Evolutionary conservation across 2,329 filamentous ascomycete genomes (phyloP).

Genomic region (Phialophora verrucosa): DNA sequence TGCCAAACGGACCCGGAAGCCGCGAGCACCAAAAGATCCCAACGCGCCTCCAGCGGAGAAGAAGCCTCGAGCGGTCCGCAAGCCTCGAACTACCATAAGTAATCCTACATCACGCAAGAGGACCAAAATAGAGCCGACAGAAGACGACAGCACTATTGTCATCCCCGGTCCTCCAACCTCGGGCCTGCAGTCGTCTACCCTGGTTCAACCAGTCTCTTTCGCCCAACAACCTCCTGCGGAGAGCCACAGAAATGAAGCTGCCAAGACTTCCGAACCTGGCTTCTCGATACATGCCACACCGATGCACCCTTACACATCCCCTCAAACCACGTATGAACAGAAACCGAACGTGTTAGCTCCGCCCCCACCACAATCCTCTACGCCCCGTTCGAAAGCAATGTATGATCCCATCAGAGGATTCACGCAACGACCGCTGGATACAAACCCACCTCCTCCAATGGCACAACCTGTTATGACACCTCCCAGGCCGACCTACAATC

Average conservation of each 20-base stretch:
- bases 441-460: slow-evolving; percentile 61
- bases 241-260: slow-evolving; percentile 22
- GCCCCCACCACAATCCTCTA: slow-evolving; percentile 37
- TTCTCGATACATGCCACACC: slow-evolving; percentile 43
- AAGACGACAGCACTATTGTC: slow-evolving; percentile 26
- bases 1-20: slow-evolving; percentile 45
- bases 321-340: slow-evolving; percentile 50
- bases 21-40: slow-evolving; percentile 42
- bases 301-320: slow-evolving; percentile 35
- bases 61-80: slow-evolving; percentile 38
- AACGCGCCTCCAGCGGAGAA: slow-evolving; percentile 40
- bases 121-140: slow-evolving; percentile 47
- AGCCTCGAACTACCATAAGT: slow-evolving; percentile 37
- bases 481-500: slow-evolving; percentile 62
- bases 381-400: slow-evolving; percentile 59
- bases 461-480: slow-evolving; percentile 63
- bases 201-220: slow-evolving; percentile 36
- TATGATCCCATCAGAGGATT: slow-evolving; percentile 87
- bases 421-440: slow-evolving; percentile 50
- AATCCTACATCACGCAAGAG: slow-evolving; percentile 56
- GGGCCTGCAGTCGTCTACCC: slow-evolving; percentile 32
- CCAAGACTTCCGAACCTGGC: slow-evolving; percentile 48
- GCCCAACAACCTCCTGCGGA: slow-evolving; percentile 18
- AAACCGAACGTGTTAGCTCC: slow-evolving; percentile 45
- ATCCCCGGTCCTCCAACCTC: slow-evolving; percentile 22